Percentiles rank a stretch among this genome's conserved stretches.
These are phyloP conservation scores for Nothomitra cinnamomea DNA, from an alignment of 2,329 filamentous ascomycete genomes.

Conservation along the genomic window DNA sequence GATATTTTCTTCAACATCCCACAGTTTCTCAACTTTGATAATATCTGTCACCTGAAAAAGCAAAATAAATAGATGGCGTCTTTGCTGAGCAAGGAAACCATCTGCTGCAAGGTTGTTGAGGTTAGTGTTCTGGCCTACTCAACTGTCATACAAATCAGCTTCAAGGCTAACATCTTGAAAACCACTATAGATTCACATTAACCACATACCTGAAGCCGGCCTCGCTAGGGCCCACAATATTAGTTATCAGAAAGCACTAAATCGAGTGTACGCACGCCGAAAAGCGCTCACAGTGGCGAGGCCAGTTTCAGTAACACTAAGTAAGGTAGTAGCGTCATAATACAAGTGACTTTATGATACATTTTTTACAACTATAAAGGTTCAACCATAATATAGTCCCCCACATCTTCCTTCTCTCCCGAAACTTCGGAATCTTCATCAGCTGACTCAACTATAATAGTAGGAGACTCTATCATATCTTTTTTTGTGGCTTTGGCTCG, in stretches of 20 bases:
- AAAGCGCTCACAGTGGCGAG: slow-evolving; percentile 41
- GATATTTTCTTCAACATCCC: slow-evolving; percentile 47
- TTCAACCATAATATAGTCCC: too few relatives aligned
- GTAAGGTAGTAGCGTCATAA: too few relatives aligned
- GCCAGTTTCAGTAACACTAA: slow-evolving; percentile 45
- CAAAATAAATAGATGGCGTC: slow-evolving; percentile 34
- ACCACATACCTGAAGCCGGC: slow-evolving; percentile 28
- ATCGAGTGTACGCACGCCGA: slow-evolving; percentile 42
- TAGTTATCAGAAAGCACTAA: slow-evolving; percentile 37
- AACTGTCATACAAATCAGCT: slow-evolving; percentile 7
- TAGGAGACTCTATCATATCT: too few relatives aligned
- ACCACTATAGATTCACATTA: slow-evolving; percentile 22
- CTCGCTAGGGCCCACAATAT: slow-evolving; percentile 21
- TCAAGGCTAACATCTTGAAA: slow-evolving; percentile 4
- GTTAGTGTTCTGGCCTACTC: slow-evolving; percentile 24
- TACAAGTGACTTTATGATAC: too few relatives aligned
- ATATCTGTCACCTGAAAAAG: slow-evolving; percentile 38
- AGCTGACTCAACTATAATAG: too few relatives aligned
- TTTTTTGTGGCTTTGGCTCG: too few relatives aligned
- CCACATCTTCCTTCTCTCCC: too few relatives aligned
- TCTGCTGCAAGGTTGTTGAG: slow-evolving; percentile 39
- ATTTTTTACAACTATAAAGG: too few relatives aligned
- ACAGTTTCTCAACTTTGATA: slow-evolving; percentile 36
- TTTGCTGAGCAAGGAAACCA: slow-evolving; percentile 34
- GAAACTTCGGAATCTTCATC: too few relatives aligned